Percentiles rank a stretch among this genome's conserved stretches.
Evolutionary conservation across 345 rosid genomes (phyloP).

Genomic region (Salix caprea): DNA sequence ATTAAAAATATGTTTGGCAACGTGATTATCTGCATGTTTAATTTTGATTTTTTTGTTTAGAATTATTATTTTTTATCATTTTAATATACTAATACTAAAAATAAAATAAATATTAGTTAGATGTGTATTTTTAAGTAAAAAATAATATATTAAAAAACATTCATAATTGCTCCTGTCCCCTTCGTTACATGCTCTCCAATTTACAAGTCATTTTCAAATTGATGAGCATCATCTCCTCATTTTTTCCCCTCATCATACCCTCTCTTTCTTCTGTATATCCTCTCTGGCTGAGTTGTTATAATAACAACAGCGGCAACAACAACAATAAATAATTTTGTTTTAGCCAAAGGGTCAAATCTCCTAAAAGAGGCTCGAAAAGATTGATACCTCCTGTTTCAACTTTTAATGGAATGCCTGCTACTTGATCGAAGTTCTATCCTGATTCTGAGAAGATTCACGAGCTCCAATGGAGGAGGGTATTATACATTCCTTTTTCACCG

Average conservation of each 20-base stretch:
- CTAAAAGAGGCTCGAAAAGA: neutral
- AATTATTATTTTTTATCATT: too few relatives aligned
- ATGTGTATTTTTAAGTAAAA: too few relatives aligned
- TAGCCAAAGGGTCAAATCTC: neutral
- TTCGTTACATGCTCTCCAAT: neutral
- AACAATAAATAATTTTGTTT: neutral
- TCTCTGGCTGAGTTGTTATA: neutral
- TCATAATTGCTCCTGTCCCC: too few relatives aligned
- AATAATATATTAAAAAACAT: too few relatives aligned
- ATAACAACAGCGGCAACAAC: neutral
- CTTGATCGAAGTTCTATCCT: neutral
- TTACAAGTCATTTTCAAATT: neutral
- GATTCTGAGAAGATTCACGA: neutral
- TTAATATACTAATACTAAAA: too few relatives aligned
- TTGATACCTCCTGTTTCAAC: too few relatives aligned
- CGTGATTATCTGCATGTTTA: too few relatives aligned
- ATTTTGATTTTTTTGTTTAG: too few relatives aligned
- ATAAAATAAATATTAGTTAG: too few relatives aligned
- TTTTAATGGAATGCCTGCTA: too few relatives aligned
- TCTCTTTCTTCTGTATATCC: neutral
- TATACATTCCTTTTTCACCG: neutral
- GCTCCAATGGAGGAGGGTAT: neutral
- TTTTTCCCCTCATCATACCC: too few relatives aligned
- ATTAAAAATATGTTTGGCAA: too few relatives aligned
- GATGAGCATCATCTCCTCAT: neutral